Conservation (phyloP, 768 basidiomycete genomes). For the Naematelia aurantialba region DNA sequence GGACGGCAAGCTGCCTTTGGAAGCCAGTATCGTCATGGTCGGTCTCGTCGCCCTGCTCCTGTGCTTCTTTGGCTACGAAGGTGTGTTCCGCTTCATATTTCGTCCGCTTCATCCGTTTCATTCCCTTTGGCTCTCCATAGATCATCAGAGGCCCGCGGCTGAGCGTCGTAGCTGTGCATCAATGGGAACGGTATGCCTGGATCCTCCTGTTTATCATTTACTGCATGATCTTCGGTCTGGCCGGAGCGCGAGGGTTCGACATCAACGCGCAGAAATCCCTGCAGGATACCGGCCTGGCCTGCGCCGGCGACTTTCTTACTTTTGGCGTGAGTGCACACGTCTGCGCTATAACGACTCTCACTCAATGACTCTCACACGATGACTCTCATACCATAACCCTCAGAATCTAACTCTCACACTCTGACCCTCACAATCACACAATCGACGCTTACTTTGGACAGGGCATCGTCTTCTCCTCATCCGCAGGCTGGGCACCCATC, state of each 20-base stretch:
- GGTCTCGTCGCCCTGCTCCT: constrained; percentile 29
- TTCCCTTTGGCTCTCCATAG: not conserved
- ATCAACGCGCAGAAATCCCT: constrained; percentile 53
- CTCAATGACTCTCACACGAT: no score
- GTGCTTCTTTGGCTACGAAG: constrained; percentile 34
- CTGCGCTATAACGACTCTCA: no score
- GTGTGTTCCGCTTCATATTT: constrained; percentile 1
- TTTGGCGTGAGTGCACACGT: constrained; percentile 52
- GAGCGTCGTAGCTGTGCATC: constrained; percentile 44
- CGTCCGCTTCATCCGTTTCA: no score
- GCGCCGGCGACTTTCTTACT: constrained; percentile 56
- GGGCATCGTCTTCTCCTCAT: constrained; percentile 56
- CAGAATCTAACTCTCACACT: no score
- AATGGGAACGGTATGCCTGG: constrained; percentile 59
- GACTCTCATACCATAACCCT: no score
- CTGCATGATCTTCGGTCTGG: constrained; percentile 58
- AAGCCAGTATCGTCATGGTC: constrained; percentile 56
- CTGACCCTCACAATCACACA: no score
- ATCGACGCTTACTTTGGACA: not conserved
- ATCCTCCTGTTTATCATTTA: constrained; percentile 54
- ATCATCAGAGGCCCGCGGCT: no score
- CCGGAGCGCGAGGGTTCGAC: constrained; percentile 55
- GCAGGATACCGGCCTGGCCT: constrained; percentile 54
- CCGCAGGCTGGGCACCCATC: constrained; percentile 57
- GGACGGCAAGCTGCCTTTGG: constrained; percentile 54